Conservation (phyloP, 192 early-diverging fungal genomes). For the Coemansia sp. region DNA sequence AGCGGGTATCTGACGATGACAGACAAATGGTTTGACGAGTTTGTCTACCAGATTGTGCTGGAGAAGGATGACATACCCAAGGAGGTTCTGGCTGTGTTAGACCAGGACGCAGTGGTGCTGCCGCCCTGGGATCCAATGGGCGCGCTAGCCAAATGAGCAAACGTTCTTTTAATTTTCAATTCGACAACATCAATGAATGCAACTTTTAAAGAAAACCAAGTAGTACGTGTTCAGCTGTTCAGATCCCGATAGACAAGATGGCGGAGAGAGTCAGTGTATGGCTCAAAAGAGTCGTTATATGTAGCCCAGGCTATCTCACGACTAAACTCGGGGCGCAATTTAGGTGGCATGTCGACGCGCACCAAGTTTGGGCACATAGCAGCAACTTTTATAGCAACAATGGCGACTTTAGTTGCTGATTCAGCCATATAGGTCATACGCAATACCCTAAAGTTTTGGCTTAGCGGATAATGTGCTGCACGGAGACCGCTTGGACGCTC, state of each 20-base stretch:
- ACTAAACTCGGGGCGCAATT: not conserved
- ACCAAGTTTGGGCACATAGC: not conserved
- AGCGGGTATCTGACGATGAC: constrained; percentile 78
- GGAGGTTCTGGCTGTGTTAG: constrained; percentile 59
- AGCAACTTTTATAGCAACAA: not conserved
- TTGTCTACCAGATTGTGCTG: constrained; percentile 77
- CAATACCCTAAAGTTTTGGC: not conserved
- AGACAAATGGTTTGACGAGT: constrained; percentile 74
- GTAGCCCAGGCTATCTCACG: not conserved
- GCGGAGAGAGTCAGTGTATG: not conserved
- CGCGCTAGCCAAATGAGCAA: constrained; percentile 54
- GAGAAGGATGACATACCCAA: constrained; percentile 63
- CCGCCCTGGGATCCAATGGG: constrained; percentile 81
- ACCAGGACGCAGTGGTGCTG: constrained; percentile 62
- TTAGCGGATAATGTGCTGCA: not conserved
- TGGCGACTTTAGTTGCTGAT: not conserved
- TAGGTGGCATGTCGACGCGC: not conserved
- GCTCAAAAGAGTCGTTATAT: not conserved
- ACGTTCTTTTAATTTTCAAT: not conserved
- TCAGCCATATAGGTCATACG: not conserved
- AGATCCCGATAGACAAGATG: not conserved
- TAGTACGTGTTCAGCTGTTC: not conserved
- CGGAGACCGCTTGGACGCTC: not conserved
- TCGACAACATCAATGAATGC: not conserved
- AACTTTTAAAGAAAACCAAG: not conserved